Evolutionary conservation across 768 basidiomycete species (phyloP).

Genomic region (Sarcodon aspratus): DNA sequence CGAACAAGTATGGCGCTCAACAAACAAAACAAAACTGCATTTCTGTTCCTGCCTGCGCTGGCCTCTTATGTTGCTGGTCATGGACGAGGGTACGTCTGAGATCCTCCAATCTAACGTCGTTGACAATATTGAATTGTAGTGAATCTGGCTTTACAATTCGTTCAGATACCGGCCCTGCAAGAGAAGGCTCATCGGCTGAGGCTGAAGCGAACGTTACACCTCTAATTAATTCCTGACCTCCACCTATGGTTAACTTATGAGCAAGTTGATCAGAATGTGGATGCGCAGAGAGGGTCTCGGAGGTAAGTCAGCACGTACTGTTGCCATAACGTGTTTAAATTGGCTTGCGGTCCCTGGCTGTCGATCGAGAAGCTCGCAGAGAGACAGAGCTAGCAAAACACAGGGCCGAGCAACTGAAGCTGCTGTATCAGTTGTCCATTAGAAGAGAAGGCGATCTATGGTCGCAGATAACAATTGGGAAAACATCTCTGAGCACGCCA

Average conservation of each 20-base stretch:
- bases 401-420: slow-evolving; percentile 83
- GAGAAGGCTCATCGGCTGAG: slow-evolving; percentile 91
- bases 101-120: neutral
- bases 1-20: slow-evolving; percentile 26
- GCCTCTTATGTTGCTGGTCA: slow-evolving; percentile 98
- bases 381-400: slow-evolving; percentile 62
- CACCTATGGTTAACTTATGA: slow-evolving; percentile 56
- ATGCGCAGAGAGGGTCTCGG: slow-evolving; percentile 65
- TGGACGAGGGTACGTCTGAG: slow-evolving; percentile 71
- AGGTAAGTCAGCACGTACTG: slow-evolving; percentile 42
- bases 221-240: neutral
- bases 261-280: slow-evolving; percentile 83
- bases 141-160: slow-evolving; percentile 97
- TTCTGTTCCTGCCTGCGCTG: slow-evolving; percentile 86
- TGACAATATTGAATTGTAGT: slow-evolving; percentile 37
- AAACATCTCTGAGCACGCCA: slow-evolving; percentile 89
- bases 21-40: slow-evolving; percentile 75
- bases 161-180: slow-evolving; percentile 96
- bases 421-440: slow-evolving; percentile 94
- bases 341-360: slow-evolving; percentile 14
- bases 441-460: slow-evolving; percentile 79
- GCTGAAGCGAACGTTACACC: slow-evolving; percentile 58
- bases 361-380: slow-evolving; percentile 61
- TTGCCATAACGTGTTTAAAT: slow-evolving; percentile 13
- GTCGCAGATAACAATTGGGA: slow-evolving; percentile 94